Evolutionary conservation across 2,329 filamentous ascomycete genomes (phyloP).

Genomic region (Botrytis medusae): DNA sequence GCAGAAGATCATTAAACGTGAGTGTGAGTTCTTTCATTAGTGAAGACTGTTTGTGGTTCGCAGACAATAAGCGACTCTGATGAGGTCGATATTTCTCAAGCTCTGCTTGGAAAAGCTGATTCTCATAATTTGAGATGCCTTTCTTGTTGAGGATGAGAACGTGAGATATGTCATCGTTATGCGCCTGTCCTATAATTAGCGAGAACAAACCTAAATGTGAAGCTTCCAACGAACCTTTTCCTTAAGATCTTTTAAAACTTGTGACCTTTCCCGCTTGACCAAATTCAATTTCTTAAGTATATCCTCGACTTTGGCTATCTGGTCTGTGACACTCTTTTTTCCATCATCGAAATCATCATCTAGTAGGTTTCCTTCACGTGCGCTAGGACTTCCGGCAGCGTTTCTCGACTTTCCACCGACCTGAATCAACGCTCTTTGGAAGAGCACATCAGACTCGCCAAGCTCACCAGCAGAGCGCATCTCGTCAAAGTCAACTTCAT

Average conservation of each 20-base stretch:
- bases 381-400: constrained; percentile 58
- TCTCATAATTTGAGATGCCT: constrained; percentile 87
- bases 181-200: constrained; percentile 59
- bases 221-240: constrained; percentile 74
- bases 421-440: constrained; percentile 82
- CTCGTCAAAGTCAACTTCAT: constrained; percentile 87
- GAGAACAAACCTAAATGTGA: neutral
- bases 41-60: constrained; percentile 91
- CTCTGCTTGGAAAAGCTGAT: constrained; percentile 89
- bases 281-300: constrained; percentile 87
- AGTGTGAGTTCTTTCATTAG: constrained; percentile 92
- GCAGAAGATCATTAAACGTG: constrained; percentile 81
- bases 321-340: constrained; percentile 77
- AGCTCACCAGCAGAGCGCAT: constrained; percentile 88
- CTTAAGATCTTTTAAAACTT: constrained; percentile 94
- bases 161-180: constrained; percentile 95
- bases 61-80: constrained; percentile 86
- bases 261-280: constrained; percentile 86
- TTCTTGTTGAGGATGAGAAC: constrained; percentile 98
- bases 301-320: constrained; percentile 86
- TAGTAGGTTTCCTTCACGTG: constrained; percentile 72
- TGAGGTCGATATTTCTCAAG: constrained; percentile 96
- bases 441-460: constrained; percentile 83
- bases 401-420: constrained; percentile 60
- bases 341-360: constrained; percentile 89